Percentiles rank a stretch among this genome's conserved stretches.
Evolutionary conservation across 192 early-diverging fungal genomes (phyloP).

Genomic region (Gonapodya sp.): DNA sequence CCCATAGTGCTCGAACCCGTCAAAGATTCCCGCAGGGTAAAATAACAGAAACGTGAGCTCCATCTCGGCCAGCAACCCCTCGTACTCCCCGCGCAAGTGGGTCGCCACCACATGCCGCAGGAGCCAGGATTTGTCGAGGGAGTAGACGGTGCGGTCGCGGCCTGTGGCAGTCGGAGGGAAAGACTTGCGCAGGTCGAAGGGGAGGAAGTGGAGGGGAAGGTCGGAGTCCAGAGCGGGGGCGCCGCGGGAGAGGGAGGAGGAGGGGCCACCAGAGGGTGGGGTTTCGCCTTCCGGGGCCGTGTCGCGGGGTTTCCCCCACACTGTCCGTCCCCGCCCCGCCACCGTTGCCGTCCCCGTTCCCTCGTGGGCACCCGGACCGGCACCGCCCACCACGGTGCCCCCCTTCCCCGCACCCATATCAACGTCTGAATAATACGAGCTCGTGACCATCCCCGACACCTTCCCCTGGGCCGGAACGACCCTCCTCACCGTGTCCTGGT

Average conservation of each 20-base stretch:
- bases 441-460: slow-evolving; percentile 36
- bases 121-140: slow-evolving; percentile 84
- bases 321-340: background rate
- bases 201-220: slow-evolving; percentile 45
- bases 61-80: slow-evolving; percentile 63
- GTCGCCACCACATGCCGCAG: slow-evolving; percentile 19
- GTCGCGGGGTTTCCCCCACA: background rate
- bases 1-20: slow-evolving; percentile 85
- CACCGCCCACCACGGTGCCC: background rate
- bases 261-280: background rate
- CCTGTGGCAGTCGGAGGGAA: slow-evolving; percentile 64
- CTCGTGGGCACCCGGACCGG: background rate
- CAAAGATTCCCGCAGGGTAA: slow-evolving; percentile 68
- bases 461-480: slow-evolving; percentile 35
- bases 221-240: slow-evolving; percentile 7
- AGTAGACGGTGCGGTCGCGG: slow-evolving; percentile 61
- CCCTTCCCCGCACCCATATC: background rate
- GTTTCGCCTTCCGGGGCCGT: background rate
- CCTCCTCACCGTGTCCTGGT: slow-evolving; percentile 23
- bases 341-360: background rate
- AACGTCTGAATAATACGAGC: slow-evolving; percentile 55
- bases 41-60: slow-evolving; percentile 73
- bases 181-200: slow-evolving; percentile 70
- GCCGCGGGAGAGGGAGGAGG: background rate
- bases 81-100: slow-evolving; percentile 41